phyloP scores from a whole-genome alignment of 169 alveolate species.

The Toxoplasma gondii region DNA sequence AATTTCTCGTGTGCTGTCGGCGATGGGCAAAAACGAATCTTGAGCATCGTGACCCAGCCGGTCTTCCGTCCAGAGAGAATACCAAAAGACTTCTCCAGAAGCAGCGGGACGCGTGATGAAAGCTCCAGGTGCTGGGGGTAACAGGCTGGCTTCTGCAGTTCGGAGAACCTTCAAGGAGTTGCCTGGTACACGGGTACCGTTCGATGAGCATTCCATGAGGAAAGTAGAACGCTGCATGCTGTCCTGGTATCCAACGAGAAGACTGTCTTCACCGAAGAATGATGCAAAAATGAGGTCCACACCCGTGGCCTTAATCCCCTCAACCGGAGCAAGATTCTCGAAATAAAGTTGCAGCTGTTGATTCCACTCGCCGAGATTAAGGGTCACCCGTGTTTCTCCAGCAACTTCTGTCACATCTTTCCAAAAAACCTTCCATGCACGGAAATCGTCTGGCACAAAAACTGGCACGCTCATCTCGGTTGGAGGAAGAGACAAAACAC shows the following conservation, averaged over 20 bases:
- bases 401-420: background rate
- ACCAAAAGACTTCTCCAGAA: constrained; percentile 1
- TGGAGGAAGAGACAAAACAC: background rate
- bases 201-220: background rate
- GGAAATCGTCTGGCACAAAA: constrained; percentile 22
- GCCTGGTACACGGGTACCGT: constrained; percentile 11
- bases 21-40: background rate
- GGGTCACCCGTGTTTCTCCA: too few species aligned
- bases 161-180: background rate
- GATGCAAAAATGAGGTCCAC: background rate
- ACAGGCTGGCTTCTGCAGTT: constrained; percentile 2
- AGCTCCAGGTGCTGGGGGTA: background rate
- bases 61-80: background rate
- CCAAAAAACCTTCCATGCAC: constrained; percentile 31
- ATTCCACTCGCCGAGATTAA: constrained; percentile 13
- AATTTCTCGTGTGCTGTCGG: constrained; percentile 8
- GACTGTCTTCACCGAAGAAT: background rate
- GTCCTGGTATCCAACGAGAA: constrained; percentile 24
- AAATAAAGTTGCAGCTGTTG: constrained; percentile 19
- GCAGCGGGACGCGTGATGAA: background rate
- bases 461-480: background rate
- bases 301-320: background rate
- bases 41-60: background rate
- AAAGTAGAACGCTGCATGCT: background rate
- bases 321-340: background rate